These are phyloP conservation scores for Erythrobasidium yunnanense DNA, from an alignment of 768 basidiomycete species.

Conservation along the genomic window DNA sequence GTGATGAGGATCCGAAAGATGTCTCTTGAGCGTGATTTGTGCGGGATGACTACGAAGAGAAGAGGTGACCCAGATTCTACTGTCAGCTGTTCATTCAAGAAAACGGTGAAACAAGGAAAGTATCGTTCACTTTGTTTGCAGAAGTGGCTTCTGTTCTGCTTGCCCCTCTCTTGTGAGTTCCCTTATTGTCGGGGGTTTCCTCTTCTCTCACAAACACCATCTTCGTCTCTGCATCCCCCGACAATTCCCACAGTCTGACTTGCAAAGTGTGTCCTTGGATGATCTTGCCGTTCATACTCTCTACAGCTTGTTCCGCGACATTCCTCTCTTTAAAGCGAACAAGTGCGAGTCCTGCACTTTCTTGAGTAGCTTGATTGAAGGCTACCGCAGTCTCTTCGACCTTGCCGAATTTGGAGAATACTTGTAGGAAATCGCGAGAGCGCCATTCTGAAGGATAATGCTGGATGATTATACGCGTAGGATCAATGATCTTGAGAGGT, in stretches of 20 bases:
- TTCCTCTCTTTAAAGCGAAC: background rate
- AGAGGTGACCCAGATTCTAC: too few species aligned
- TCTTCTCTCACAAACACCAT: too few species aligned
- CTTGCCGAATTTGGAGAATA: background rate
- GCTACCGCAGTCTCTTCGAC: conserved; percentile 5
- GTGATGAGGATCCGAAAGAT: too few species aligned
- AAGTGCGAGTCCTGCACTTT: background rate
- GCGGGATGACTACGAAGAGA: too few species aligned
- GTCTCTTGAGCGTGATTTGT: too few species aligned
- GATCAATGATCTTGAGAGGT: conserved; percentile 10
- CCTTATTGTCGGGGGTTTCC: too few species aligned
- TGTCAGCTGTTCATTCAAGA: too few species aligned
- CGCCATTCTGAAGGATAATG: background rate
- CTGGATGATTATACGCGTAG: conserved; percentile 1
- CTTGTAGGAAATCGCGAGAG: background rate
- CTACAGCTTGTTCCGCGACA: background rate
- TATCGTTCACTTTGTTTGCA: too few species aligned
- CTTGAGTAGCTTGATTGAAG: background rate
- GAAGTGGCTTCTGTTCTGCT: too few species aligned
- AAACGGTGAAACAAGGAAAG: too few species aligned
- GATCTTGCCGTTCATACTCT: background rate
- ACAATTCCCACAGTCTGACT: conserved; percentile 8
- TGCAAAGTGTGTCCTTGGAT: background rate
- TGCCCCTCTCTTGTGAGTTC: too few species aligned
- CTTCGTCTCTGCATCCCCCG: background rate